phyloP scores from a whole-genome alignment of 2,329 filamentous ascomycete genomes.

The Lachnellula arida region DNA sequence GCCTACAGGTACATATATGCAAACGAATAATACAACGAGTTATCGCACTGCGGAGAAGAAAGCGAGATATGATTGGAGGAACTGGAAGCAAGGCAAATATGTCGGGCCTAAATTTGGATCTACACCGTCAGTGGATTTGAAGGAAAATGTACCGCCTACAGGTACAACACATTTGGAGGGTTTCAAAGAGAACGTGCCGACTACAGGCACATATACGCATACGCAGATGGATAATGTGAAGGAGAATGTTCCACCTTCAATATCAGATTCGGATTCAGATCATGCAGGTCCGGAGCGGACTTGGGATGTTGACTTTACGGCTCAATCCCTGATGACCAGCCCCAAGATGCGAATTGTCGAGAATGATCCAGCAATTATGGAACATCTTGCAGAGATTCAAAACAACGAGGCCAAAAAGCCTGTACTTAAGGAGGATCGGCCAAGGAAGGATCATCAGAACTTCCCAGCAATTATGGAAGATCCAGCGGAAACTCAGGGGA shows the following conservation, averaged over 20 bases:
- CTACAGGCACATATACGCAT: no score
- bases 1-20: not conserved
- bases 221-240: no score
- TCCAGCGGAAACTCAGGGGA: no score
- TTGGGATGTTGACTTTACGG: constrained; percentile 27
- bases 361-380: not conserved
- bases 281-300: not conserved
- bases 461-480: no score
- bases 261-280: constrained; percentile 6
- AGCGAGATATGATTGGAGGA: not conserved
- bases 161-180: no score
- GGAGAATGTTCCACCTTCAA: not conserved
- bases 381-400: constrained; percentile 17
- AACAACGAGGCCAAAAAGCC: constrained; percentile 26
- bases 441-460: no score
- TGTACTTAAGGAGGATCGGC: not conserved
- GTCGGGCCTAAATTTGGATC: no score
- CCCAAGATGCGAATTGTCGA: constrained; percentile 20
- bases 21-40: not conserved
- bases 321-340: constrained; percentile 23
- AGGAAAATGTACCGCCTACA: no score
- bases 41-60: not conserved
- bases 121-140: not conserved
- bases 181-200: no score
- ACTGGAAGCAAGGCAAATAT: not conserved